These are phyloP conservation scores for Hymenoscyphus occultus DNA, from an alignment of 2,329 filamentous ascomycete genomes.

Conservation along the genomic window DNA sequence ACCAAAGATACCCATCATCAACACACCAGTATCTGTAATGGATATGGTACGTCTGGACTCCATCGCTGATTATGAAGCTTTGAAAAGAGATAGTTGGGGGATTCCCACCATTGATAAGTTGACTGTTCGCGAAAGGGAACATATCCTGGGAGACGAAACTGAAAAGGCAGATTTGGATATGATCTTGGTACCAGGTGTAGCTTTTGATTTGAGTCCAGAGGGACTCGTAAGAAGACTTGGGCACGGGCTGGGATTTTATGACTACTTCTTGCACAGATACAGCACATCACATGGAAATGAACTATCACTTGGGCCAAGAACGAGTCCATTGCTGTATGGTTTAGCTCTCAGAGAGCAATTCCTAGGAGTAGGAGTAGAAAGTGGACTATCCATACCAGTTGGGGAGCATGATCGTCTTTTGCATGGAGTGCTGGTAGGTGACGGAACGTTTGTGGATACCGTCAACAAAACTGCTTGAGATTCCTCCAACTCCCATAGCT, in stretches of 20 bases:
- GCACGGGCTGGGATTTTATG: constrained; percentile 96
- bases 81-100: constrained; percentile 82
- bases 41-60: constrained; percentile 84
- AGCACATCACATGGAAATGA: constrained; percentile 35
- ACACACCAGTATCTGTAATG: constrained; percentile 69
- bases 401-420: constrained; percentile 74
- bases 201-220: constrained; percentile 65
- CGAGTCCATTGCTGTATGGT: constrained; percentile 61
- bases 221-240: constrained; percentile 71
- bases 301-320: constrained; percentile 56
- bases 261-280: constrained; percentile 83
- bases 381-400: constrained; percentile 66
- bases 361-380: constrained; percentile 51
- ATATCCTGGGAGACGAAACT: constrained; percentile 63
- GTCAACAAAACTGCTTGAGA: constrained; percentile 15
- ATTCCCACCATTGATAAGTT: constrained; percentile 78
- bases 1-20: constrained; percentile 38
- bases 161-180: constrained; percentile 64
- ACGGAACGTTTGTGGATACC: constrained; percentile 55
- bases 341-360: constrained; percentile 85
- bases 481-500: constrained; percentile 16
- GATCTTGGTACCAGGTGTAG: constrained; percentile 88
- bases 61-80: constrained; percentile 71
- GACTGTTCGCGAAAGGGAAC: constrained; percentile 63
- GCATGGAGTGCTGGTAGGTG: constrained; percentile 72